phyloP scores from a whole-genome alignment of 1,284 basidiomycete species.

The Heterobasidion occidentale region DNA sequence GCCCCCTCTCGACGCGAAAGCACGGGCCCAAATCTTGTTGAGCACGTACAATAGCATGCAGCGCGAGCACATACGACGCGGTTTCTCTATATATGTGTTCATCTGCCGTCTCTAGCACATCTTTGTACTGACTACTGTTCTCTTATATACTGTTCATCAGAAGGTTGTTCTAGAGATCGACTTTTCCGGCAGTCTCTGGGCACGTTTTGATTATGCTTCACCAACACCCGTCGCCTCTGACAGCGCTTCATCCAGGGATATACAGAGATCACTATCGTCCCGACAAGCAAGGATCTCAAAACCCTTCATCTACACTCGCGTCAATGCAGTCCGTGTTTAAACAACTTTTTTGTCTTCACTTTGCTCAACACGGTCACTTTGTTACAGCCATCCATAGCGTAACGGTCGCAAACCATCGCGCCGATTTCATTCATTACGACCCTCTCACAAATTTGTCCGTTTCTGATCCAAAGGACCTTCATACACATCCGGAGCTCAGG shows the following conservation, averaged over 20 bases:
- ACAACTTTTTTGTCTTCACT: conserved; percentile 1
- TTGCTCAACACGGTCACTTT: conserved; percentile 8
- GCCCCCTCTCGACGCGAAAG: background rate
- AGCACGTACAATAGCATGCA: conserved; percentile 35
- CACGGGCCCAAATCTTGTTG: background rate
- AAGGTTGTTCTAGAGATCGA: conserved; percentile 87
- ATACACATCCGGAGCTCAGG: conserved; percentile 91
- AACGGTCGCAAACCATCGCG: conserved; percentile 56
- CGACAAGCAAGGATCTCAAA: conserved; percentile 66
- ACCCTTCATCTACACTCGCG: conserved; percentile 83
- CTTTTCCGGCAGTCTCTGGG: conserved; percentile 76
- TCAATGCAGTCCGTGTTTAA: conserved; percentile 63
- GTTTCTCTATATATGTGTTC: conserved; percentile 78
- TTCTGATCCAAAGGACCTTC: conserved; percentile 73
- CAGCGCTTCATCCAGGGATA: conserved; percentile 60
- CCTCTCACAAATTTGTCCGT: conserved; percentile 66
- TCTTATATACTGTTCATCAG: conserved; percentile 81
- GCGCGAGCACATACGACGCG: conserved; percentile 69
- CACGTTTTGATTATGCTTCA: conserved; percentile 23
- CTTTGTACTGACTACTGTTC: conserved; percentile 37
- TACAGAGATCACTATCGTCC: conserved; percentile 84
- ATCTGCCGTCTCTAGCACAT: conserved; percentile 12
- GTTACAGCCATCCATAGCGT: conserved; percentile 65
- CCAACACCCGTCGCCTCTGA: background rate
- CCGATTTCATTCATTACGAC: conserved; percentile 74